These are phyloP conservation scores for Nosema muscidifuracis DNA, from an alignment of 371 early-diverging fungal species.

Conservation along the genomic window DNA sequence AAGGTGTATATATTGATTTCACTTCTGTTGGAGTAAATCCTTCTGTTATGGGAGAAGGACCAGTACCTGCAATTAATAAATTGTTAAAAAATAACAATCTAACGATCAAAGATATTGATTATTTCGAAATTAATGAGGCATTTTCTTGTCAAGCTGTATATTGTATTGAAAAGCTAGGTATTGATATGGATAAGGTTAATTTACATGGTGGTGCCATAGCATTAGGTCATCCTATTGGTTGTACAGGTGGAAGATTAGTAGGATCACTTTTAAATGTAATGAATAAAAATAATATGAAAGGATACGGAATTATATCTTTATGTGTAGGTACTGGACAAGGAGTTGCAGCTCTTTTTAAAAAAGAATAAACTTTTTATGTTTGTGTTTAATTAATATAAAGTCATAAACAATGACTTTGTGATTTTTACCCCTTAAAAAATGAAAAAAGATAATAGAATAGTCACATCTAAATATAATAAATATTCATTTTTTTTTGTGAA, in stretches of 20 bases:
- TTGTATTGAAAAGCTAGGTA: slow-evolving; percentile 74
- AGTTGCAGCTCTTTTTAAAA: slow-evolving; percentile 67
- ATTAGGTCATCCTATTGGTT: slow-evolving; percentile 88
- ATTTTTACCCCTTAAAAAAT: slow-evolving; percentile 1
- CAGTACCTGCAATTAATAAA: slow-evolving; percentile 73
- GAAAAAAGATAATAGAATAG: slow-evolving; percentile 44
- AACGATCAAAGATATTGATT: slow-evolving; percentile 69
- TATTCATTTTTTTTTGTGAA: slow-evolving; percentile 80
- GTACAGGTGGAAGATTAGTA: slow-evolving; percentile 87
- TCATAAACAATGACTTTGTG: background rate
- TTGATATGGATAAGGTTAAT: slow-evolving; percentile 80
- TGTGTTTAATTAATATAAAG: background rate
- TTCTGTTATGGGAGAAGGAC: slow-evolving; percentile 85
- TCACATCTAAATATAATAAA: slow-evolving; percentile 71
- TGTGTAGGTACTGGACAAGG: slow-evolving; percentile 94
- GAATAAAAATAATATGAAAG: slow-evolving; percentile 66
- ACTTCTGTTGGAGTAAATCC: slow-evolving; percentile 85
- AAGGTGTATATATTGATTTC: slow-evolving; percentile 78
- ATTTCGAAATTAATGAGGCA: slow-evolving; percentile 91
- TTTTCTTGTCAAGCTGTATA: slow-evolving; percentile 91
- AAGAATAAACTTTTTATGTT: background rate
- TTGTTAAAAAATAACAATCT: slow-evolving; percentile 78
- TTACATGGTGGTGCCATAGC: slow-evolving; percentile 95
- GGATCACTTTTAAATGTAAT: slow-evolving; percentile 84
- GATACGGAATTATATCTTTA: slow-evolving; percentile 78